Percentiles rank a stretch among this genome's conserved stretches.
These are phyloP conservation scores for Cyamopsis tetragonoloba DNA, from an alignment of 306 rosid species.

Conservation along the genomic window DNA sequence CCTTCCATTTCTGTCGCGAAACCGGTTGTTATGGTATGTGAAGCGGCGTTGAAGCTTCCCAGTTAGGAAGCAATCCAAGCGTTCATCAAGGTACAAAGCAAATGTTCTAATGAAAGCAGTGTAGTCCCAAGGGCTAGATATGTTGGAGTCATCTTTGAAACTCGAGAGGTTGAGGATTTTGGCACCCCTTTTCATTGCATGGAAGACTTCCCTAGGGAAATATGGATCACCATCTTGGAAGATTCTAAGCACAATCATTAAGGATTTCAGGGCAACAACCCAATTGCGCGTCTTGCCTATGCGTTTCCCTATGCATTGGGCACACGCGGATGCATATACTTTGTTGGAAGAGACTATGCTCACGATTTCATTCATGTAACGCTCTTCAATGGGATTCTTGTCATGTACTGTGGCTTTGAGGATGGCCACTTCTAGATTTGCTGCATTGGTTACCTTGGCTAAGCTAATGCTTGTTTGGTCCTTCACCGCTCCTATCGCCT, in stretches of 20 bases:
- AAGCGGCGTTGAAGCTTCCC: constrained; percentile 72
- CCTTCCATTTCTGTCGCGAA: neutral
- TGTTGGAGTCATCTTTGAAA: constrained; percentile 67
- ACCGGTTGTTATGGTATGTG: constrained; percentile 7
- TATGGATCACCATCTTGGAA: constrained; percentile 83
- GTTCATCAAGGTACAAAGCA: constrained; percentile 77
- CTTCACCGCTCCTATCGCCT: constrained; percentile 86
- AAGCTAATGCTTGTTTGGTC: constrained; percentile 94
- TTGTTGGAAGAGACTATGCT: constrained; percentile 48
- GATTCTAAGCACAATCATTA: constrained; percentile 63
- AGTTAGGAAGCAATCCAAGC: constrained; percentile 68
- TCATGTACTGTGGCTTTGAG: constrained; percentile 82
- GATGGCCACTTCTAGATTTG: constrained; percentile 59
- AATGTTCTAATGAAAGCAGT: constrained; percentile 63
- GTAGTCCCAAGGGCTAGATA: constrained; percentile 79
- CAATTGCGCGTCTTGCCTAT: constrained; percentile 61
- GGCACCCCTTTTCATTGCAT: constrained; percentile 67
- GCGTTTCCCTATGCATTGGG: constrained; percentile 58
- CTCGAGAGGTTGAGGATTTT: constrained; percentile 71
- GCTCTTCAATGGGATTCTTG: constrained; percentile 57
- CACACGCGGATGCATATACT: constrained; percentile 54
- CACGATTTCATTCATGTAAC: constrained; percentile 59
- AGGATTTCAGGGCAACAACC: constrained; percentile 79
- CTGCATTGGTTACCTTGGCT: constrained; percentile 63
- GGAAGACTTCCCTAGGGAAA: constrained; percentile 74